Evolutionary conservation across 257 asterid genomes (phyloP).

Genomic region (Knoxia roxburghii): DNA sequence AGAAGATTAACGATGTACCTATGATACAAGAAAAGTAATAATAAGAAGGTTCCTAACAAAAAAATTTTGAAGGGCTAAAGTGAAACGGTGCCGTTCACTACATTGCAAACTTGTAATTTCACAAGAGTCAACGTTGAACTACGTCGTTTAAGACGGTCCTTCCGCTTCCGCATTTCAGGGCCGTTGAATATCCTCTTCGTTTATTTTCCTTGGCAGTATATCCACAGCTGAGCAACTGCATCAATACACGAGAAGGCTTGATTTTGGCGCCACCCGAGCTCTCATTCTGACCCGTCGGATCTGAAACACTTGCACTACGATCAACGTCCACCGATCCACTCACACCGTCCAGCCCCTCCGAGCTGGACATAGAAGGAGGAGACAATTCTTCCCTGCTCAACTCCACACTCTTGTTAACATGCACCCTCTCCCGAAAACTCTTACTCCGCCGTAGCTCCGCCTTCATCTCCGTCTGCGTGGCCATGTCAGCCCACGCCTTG

Average conservation of each 20-base stretch:
- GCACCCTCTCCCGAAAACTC: conserved; percentile 11
- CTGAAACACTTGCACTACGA: not conserved
- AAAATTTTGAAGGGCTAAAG: not conserved
- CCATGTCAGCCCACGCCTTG: conserved; percentile 22
- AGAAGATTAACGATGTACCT: too few species aligned
- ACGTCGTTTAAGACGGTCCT: not conserved
- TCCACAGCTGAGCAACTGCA: conserved; percentile 33
- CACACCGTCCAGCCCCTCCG: conserved; percentile 18
- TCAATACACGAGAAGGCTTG: conserved; percentile 23
- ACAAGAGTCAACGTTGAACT: not conserved
- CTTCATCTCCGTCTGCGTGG: conserved; percentile 34
- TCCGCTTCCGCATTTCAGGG: not conserved
- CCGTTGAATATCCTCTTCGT: not conserved
- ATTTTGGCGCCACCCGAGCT: conserved; percentile 16
- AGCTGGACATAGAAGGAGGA: conserved; percentile 28
- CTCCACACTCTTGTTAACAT: conserved; percentile 23
- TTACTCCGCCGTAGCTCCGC: conserved; percentile 10
- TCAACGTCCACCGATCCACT: conserved; percentile 17
- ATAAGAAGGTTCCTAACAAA: too few species aligned
- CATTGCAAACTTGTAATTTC: not conserved
- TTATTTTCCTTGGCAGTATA: conserved; percentile 6
- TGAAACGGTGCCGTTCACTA: not conserved
- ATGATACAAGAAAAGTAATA: too few species aligned
- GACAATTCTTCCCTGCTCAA: conserved; percentile 28
- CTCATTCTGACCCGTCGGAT: conserved; percentile 24